phyloP scores from a whole-genome alignment of 2,329 filamentous ascomycete species.

The Exophiala dermatitidis region DNA sequence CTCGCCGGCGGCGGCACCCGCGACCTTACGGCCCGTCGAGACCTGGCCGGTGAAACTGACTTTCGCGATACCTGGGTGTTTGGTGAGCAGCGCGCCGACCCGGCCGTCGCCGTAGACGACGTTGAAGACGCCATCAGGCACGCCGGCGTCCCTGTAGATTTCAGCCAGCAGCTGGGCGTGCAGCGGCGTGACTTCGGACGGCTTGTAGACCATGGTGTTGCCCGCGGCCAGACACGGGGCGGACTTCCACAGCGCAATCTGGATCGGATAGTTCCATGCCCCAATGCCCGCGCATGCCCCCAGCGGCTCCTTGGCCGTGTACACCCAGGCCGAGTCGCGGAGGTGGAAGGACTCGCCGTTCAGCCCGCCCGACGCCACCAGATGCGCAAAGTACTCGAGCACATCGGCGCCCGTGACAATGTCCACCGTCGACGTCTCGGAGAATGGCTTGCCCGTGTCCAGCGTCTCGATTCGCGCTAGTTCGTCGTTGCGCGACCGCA shows the following conservation, averaged over 20 bases:
- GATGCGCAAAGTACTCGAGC: slow-evolving; percentile 76
- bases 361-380: slow-evolving; percentile 67
- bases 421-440: slow-evolving; percentile 78
- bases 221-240: slow-evolving; percentile 77
- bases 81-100: slow-evolving; percentile 66
- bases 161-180: slow-evolving; percentile 69
- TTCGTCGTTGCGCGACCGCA: slow-evolving; percentile 69
- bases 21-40: slow-evolving; percentile 73
- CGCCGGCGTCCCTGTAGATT: slow-evolving; percentile 69
- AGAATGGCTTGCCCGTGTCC: slow-evolving; percentile 80
- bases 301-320: slow-evolving; percentile 72
- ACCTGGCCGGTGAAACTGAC: slow-evolving; percentile 88
- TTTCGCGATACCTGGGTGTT: slow-evolving; percentile 68
- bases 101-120: slow-evolving; percentile 74
- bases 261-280: slow-evolving; percentile 88
- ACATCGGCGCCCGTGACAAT: slow-evolving; percentile 77
- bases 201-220: slow-evolving; percentile 88
- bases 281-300: slow-evolving; percentile 83
- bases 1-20: slow-evolving; percentile 62
- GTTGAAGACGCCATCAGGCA: slow-evolving; percentile 79
- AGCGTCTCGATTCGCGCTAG: slow-evolving; percentile 72
- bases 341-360: slow-evolving; percentile 73
- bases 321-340: slow-evolving; percentile 69
- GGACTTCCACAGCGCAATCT: slow-evolving; percentile 86
- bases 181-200: slow-evolving; percentile 79